These are phyloP conservation scores for Arabis alpina DNA, from an alignment of 345 rosid genomes.

Conservation along the genomic window DNA sequence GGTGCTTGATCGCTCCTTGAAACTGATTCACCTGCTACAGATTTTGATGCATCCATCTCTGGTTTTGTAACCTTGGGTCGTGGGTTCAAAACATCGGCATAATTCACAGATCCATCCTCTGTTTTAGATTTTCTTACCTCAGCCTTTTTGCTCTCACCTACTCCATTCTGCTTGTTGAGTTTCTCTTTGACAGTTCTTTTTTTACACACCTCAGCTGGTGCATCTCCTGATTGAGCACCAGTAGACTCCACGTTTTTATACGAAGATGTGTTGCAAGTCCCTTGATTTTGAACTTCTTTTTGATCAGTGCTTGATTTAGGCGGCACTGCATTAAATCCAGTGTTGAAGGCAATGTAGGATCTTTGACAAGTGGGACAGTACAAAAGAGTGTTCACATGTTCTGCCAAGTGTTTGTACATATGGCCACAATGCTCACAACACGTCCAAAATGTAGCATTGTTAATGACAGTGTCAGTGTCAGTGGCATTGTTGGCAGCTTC, in stretches of 20 bases:
- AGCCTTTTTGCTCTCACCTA: constrained; percentile 25
- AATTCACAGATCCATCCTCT: background rate
- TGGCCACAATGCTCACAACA: constrained; percentile 58
- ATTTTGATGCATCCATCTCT: constrained; percentile 33
- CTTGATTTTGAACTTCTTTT: constrained; percentile 46
- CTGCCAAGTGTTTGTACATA: constrained; percentile 49
- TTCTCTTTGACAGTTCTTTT: constrained; percentile 43
- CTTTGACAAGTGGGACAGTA: constrained; percentile 58
- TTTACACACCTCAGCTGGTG: constrained; percentile 39
- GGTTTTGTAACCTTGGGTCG: constrained; percentile 35
- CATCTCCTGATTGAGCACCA: constrained; percentile 25
- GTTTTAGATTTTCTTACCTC: constrained; percentile 11
- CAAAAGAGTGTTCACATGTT: constrained; percentile 47
- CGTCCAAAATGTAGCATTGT: constrained; percentile 61
- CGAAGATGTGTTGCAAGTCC: constrained; percentile 41
- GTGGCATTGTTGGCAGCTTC: constrained; percentile 30
- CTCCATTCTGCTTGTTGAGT: constrained; percentile 36
- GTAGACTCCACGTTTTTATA: constrained; percentile 44
- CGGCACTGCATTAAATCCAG: constrained; percentile 43
- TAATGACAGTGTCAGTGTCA: background rate
- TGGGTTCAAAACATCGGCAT: constrained; percentile 31
- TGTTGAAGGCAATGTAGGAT: constrained; percentile 57
- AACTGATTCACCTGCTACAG: constrained; percentile 36
- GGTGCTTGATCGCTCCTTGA: constrained; percentile 35
- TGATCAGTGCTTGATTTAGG: constrained; percentile 40